phyloP scores from a whole-genome alignment of 495 filamentous ascomycete species.

The Penicillium coffeae region DNA sequence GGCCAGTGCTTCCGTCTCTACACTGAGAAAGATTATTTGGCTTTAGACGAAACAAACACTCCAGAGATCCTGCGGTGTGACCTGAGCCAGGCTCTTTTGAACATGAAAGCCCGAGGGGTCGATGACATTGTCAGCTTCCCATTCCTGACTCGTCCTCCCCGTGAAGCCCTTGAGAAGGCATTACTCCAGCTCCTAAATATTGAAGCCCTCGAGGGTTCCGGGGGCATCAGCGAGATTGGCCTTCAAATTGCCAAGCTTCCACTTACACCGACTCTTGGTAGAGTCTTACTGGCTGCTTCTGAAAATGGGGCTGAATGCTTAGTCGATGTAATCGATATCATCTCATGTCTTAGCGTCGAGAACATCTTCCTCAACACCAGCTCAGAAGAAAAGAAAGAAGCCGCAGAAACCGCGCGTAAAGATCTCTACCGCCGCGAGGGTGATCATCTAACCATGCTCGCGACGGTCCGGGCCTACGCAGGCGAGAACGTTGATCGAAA shows the following conservation, averaged over 20 bases:
- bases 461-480: constrained; percentile 76
- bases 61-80: constrained; percentile 93
- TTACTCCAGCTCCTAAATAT: constrained; percentile 75
- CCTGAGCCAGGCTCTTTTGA: constrained; percentile 77
- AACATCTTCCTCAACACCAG: constrained; percentile 79
- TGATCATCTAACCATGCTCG: constrained; percentile 83
- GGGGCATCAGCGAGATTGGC: constrained; percentile 70
- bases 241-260: constrained; percentile 76
- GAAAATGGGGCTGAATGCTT: constrained; percentile 66
- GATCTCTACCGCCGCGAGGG: constrained; percentile 79
- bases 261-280: constrained; percentile 73
- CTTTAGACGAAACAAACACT: constrained; percentile 65
- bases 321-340: constrained; percentile 83
- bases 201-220: constrained; percentile 67
- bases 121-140: constrained; percentile 80
- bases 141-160: constrained; percentile 74
- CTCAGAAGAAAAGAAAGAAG: constrained; percentile 77
- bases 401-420: constrained; percentile 65
- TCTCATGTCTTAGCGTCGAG: constrained; percentile 82
- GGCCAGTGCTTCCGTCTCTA: constrained; percentile 90
- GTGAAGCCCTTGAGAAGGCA: constrained; percentile 77
- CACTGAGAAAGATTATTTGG: constrained; percentile 72
- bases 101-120: constrained; percentile 89
- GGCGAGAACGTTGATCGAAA: constrained; percentile 69
- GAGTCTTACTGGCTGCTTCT: constrained; percentile 78